Base-by-base conservation (phyloP, 305 asterid genomes). In the Fraxinus floribunda region DNA sequence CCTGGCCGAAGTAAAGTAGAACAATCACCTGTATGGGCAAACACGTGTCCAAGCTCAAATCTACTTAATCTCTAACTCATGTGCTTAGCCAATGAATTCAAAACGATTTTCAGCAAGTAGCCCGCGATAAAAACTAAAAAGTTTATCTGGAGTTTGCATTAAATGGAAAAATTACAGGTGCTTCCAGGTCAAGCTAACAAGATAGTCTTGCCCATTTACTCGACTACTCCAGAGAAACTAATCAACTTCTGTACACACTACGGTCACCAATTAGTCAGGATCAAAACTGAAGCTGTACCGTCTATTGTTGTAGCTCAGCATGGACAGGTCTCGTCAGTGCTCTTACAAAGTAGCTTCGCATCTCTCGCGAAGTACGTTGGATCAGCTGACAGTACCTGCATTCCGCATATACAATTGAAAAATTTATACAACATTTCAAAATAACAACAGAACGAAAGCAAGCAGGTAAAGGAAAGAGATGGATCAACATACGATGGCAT, bases 351-450 rank as follows among this genome's bases (percentile, higher is more conserved):
- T 94, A 94, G 85, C 85, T 87, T 15, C 91, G 94, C n/a, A 94
- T 93, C 88, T 94, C 98, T 0, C 97, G 97, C 73, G 92, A 83
- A 77, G 94, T 90, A 11, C 97, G 94, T 57, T 89, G 90, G 84
- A 94, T 93, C 85, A 96, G 88, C 80, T 89, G 91, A 2, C 90
- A 55, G 79, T 93, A 94, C 98, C 99, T 96, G 91, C 88, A 79
- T 39, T 92, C 62, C 83, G 76, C 34, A 75, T 46, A 68, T 26
- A 75, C 30, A 15, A 6, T 44, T 32, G 1, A 52, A 78, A n/a
- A n/a, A 15, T 32, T 35, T 18, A 11, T 15, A 66, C 35, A 10
- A 26, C 15, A 22, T 66, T 66, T 22, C 35, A 0, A 35, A 35
- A 64, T 38, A 78, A 30, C 2, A n/a, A 18, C 29, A 38, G 36